Evolutionary conservation across 768 basidiomycete species (phyloP), one percentile per base, ranked within the genome.

Genomic region (Trametopsis cervina): DNA sequence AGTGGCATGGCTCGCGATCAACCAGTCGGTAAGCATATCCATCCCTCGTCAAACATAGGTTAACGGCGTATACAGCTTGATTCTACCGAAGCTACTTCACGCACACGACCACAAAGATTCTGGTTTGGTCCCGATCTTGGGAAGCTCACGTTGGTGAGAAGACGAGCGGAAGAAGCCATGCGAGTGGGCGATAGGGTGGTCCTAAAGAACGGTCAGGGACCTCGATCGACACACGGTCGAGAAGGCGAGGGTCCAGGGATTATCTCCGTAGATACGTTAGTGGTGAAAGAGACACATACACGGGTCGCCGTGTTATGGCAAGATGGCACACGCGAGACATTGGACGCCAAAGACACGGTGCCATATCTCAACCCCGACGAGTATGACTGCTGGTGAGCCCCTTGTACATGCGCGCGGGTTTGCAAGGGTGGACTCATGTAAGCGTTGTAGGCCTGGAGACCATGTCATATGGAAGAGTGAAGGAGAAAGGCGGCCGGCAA

Each of bases 331-430:
- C 69, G 63, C 42, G 86, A 91, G 65, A 74, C 69, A 2, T 46
- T 85, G 33, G 72, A 67, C 39, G 75, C 89, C 20, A 76, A 72
- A 9, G 74, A 81, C 18, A 67, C 94, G 17, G 80, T 93, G 37
- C 91, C 90, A 2, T 86, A 94, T 60, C 62, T 85, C 44, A 89
- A 89, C 51, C 78, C 90, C 9, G 93, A 95, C 63, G 93, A 96
- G 66, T 89, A 88, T 62, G 93, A 91, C 61, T 89, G 84, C 63
- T 93, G 88, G 87, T 88, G 55, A 58, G 83, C 64, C 7, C n/a
- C n/a, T n/a, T n/a, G 26, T 9, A 22, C 29, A n/a, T n/a, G n/a
- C n/a, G n/a, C n/a, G n/a, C n/a, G n/a, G n/a, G n/a, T n/a, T n/a
- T n/a, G n/a, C n/a, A n/a, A n/a, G n/a, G n/a, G n/a, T n/a, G 18